Percentiles rank a stretch among this genome's conserved stretches.
Conservation (phyloP, 768 basidiomycete genomes). For the Auricularia cornea region DNA sequence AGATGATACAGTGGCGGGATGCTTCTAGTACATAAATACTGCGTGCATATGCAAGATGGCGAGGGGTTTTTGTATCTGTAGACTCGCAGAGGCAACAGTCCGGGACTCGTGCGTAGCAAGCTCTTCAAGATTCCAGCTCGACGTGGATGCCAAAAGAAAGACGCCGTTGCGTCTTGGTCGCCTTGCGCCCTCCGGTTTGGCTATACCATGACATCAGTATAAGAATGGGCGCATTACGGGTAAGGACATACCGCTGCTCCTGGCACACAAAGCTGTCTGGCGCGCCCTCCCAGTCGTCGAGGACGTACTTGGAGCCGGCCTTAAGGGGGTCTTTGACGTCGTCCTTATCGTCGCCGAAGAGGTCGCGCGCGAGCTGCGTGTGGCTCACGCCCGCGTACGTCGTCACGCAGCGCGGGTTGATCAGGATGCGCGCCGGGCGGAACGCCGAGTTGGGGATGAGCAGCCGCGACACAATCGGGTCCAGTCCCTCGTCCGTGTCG, state of each 20-base stretch:
- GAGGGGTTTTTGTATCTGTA: not conserved
- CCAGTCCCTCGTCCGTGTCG: slow-evolving; percentile 39
- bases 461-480: slow-evolving; percentile 23
- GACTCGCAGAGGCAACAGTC: not conserved
- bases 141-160: slow-evolving; percentile 78
- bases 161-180: slow-evolving; percentile 79
- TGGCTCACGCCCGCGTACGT: slow-evolving; percentile 98
- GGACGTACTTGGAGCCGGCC: slow-evolving; percentile 58
- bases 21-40: not conserved
- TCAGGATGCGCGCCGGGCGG: slow-evolving; percentile 80
- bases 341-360: slow-evolving; percentile 75
- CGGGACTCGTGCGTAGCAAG: not conserved
- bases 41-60: not conserved
- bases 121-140: slow-evolving; percentile 35
- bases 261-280: slow-evolving; percentile 98
- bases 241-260: slow-evolving; percentile 62
- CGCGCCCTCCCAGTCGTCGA: slow-evolving; percentile 94
- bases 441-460: slow-evolving; percentile 82
- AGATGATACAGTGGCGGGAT: not conserved
- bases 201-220: slow-evolving; percentile 24
- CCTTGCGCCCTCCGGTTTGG: slow-evolving; percentile 82
- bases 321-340: slow-evolving; percentile 34
- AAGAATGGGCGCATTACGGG: not conserved
- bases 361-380: slow-evolving; percentile 87
- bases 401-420: slow-evolving; percentile 94